Percentiles rank a stretch among this genome's conserved stretches.
Evolutionary conservation across 2,329 filamentous ascomycete species (phyloP).

Genomic region (Sphaerulina vaccinii): DNA sequence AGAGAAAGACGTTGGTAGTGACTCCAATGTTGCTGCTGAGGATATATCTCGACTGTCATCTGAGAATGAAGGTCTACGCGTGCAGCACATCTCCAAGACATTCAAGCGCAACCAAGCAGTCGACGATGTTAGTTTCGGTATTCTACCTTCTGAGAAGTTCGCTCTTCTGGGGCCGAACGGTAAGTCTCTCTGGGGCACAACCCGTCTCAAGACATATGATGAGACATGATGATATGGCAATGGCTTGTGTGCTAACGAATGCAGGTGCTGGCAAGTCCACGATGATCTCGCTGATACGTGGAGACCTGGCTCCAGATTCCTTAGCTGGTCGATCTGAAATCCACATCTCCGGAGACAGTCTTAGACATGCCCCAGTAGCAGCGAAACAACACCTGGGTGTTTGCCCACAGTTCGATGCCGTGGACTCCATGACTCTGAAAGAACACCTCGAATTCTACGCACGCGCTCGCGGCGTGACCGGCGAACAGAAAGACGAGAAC

Average conservation of each 20-base stretch:
- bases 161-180: slow-evolving; percentile 84
- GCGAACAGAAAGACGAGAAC: slow-evolving; percentile 66
- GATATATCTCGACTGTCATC: slow-evolving; percentile 40
- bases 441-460: slow-evolving; percentile 87
- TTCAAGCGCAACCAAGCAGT: slow-evolving; percentile 74
- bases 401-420: slow-evolving; percentile 66
- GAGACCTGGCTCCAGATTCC: slow-evolving; percentile 60
- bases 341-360: slow-evolving; percentile 71
- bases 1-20: slow-evolving; percentile 34
- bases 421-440: slow-evolving; percentile 82
- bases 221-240: no score
- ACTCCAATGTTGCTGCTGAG: slow-evolving; percentile 22
- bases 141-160: slow-evolving; percentile 76
- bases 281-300: slow-evolving; percentile 80
- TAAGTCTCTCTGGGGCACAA: no score
- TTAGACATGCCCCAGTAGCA: slow-evolving; percentile 66
- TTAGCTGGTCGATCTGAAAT: slow-evolving; percentile 67
- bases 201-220: no score
- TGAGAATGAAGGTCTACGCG: slow-evolving; percentile 65
- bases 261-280: slow-evolving; percentile 87
- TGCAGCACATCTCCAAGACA: slow-evolving; percentile 72
- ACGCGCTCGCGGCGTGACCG: slow-evolving; percentile 66
- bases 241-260: no score
- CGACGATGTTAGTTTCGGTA: slow-evolving; percentile 78
- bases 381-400: slow-evolving; percentile 79